phyloP scores from a whole-genome alignment of 108 stramenopile genomes.

The Ochromonas danica region DNA sequence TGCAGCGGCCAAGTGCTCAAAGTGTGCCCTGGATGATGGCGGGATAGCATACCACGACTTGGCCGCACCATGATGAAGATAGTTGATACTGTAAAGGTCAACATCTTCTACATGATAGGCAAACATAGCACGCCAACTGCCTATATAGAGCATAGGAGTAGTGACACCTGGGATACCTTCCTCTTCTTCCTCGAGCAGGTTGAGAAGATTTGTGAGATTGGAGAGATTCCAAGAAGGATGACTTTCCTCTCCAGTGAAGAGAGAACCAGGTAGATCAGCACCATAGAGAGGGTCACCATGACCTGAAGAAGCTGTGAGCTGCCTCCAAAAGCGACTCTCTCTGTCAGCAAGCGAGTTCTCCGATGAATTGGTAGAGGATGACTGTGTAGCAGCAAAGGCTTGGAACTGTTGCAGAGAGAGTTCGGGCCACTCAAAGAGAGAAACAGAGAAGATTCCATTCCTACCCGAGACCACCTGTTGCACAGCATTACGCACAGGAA shows the following conservation, averaged over 20 bases:
- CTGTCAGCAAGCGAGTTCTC: not conserved
- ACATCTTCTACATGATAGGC: constrained; percentile 94
- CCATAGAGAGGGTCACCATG: constrained; percentile 67
- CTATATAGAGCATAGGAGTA: constrained; percentile 61
- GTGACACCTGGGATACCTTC: constrained; percentile 55
- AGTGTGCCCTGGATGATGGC: constrained; percentile 69
- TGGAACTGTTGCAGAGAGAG: not conserved
- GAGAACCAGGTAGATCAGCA: constrained; percentile 85
- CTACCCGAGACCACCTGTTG: constrained; percentile 4
- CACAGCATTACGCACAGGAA: constrained; percentile 27
- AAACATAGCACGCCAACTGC: constrained; percentile 63
- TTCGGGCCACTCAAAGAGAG: not conserved
- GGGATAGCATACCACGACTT: constrained; percentile 96
- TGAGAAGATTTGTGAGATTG: constrained; percentile 49
- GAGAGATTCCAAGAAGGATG: constrained; percentile 78
- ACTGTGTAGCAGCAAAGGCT: not conserved
- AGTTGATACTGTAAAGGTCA: constrained; percentile 95
- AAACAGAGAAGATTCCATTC: constrained; percentile 22
- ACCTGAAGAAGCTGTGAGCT: not conserved
- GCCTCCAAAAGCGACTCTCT: constrained; percentile 29
- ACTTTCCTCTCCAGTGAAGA: constrained; percentile 74
- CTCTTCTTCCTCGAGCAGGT: constrained; percentile 42
- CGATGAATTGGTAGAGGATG: not conserved
- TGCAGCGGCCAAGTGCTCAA: constrained; percentile 68
- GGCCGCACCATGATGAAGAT: constrained; percentile 90